Base-by-base conservation (phyloP, 345 rosid species). In the Laguncularia racemosa region DNA sequence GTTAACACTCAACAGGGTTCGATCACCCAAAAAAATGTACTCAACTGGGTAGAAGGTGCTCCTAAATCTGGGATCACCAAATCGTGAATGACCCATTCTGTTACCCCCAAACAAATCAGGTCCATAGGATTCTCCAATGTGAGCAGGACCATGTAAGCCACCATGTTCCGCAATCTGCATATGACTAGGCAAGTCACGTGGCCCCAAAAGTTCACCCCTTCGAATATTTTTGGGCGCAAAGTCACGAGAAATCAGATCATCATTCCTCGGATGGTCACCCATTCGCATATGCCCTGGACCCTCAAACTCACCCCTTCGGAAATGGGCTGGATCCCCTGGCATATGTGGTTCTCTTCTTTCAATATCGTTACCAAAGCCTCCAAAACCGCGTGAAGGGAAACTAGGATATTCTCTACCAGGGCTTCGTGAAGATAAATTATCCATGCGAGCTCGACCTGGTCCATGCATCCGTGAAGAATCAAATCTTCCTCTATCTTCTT, bases 1-100 rank as follows among this genome's bases (percentile, higher is more conserved):
- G 10, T 33, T 33, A 20, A n/a, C 53, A 46, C 55, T 46, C 56
- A 15, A 16, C 40, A 20, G 67, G 14, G 26, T 55, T 23, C 13
- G 15, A 55, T 38, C 51, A 48, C 16, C 44, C 56, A 19, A 43
- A 43, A 17, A 51, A n/a, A 53, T 58, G 59, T 48, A 78, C 88
- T 81, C 64, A 84, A 84, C 88, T 69, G 75, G 52, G 75, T 56
- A 73, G 70, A 68, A 75, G 75, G 59, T 75, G 70, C 88, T 80
- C 50, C 88, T 76, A 56, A 74, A 82, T 58, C 91, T 87, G 26
- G 84, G 80, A 58, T 82, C 90, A 56, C 84, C 86, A 73, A 67
- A 75, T 23, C 66, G 76, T 14, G 67, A 70, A 52, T 54, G 73
- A 43, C 57, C 51, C 44, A 52, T 18, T 58, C 66, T 62, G 52